Evolutionary conservation across 2,329 filamentous ascomycete species (phyloP).

Genomic region (Epichloe aotearoae): DNA sequence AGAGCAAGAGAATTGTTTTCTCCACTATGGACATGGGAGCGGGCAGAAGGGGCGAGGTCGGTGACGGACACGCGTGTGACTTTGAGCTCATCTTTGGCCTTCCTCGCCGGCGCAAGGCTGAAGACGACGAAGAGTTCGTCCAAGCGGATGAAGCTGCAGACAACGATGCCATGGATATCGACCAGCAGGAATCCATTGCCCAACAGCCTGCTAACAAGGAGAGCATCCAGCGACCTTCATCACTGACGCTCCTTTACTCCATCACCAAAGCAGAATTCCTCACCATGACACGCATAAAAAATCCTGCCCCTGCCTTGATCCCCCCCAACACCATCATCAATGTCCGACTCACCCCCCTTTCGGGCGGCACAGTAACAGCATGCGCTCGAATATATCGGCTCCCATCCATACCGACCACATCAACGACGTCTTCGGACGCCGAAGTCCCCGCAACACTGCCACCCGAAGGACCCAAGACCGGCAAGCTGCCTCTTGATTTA

Average conservation of each 20-base stretch:
- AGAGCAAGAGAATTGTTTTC: constrained; percentile 69
- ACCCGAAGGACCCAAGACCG: constrained; percentile 7
- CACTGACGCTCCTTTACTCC: constrained; percentile 11
- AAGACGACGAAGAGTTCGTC: constrained; percentile 4
- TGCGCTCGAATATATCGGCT: constrained; percentile 81
- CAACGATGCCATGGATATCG: constrained; percentile 20
- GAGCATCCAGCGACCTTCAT: not conserved
- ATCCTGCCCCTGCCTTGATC: constrained; percentile 13
- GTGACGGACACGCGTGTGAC: constrained; percentile 70
- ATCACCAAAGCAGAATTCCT: constrained; percentile 19
- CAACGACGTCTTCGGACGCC: constrained; percentile 19
- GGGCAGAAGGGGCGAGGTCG: constrained; percentile 68
- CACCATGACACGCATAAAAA: constrained; percentile 11
- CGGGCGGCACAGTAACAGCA: constrained; percentile 54
- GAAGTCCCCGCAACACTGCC: constrained; percentile 35
- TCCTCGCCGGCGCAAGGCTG: constrained; percentile 5
- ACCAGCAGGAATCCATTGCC: constrained; percentile 8
- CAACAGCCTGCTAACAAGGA: not conserved
- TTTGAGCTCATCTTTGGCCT: constrained; percentile 55
- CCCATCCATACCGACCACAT: constrained; percentile 23
- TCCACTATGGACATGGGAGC: constrained; percentile 59
- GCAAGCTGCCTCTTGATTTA: constrained; percentile 32
- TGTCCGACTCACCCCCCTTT: constrained; percentile 51
- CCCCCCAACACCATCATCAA: constrained; percentile 35
- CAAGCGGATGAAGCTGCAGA: constrained; percentile 4